These are phyloP conservation scores for Botrytis fabae DNA, from an alignment of 2,329 filamentous ascomycete species.

Conservation along the genomic window DNA sequence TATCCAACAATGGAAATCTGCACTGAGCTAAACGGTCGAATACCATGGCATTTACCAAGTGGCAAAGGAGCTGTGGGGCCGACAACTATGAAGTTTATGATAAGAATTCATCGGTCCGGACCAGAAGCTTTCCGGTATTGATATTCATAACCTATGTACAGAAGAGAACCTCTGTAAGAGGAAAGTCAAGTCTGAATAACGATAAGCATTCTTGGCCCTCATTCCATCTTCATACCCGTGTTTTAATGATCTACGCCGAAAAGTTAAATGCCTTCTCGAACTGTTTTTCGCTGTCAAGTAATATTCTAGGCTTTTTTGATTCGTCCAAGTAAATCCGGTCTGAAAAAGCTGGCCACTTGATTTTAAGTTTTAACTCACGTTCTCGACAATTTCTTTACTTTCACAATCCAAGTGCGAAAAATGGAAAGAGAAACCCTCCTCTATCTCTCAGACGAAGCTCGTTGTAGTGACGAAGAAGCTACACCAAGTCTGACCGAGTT, in stretches of 20 bases:
- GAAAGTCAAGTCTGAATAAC: background rate
- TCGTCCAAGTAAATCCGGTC: background rate
- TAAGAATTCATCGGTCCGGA: background rate
- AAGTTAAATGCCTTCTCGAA: background rate
- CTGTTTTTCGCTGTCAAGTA: background rate
- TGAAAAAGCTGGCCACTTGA: background rate
- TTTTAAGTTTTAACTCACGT: background rate
- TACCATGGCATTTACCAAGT: background rate
- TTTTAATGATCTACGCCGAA: background rate
- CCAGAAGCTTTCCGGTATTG: background rate
- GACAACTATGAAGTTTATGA: background rate
- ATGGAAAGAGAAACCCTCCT: slow-evolving; percentile 7
- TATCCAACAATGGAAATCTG: background rate
- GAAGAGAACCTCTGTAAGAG: background rate
- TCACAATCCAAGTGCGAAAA: background rate
- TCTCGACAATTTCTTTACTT: background rate
- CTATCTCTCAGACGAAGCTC: background rate
- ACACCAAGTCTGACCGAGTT: background rate
- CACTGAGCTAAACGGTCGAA: background rate
- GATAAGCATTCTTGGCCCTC: background rate
- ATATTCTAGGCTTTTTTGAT: background rate
- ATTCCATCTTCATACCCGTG: background rate
- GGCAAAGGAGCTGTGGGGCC: background rate
- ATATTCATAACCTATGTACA: background rate
- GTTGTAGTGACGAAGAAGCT: background rate